Percentiles rank a stretch among this genome's conserved stretches.
These are phyloP conservation scores for Dendrocalamus latiflorus DNA, from an alignment of 202 grass and related monocot genomes.

Conservation along the genomic window DNA sequence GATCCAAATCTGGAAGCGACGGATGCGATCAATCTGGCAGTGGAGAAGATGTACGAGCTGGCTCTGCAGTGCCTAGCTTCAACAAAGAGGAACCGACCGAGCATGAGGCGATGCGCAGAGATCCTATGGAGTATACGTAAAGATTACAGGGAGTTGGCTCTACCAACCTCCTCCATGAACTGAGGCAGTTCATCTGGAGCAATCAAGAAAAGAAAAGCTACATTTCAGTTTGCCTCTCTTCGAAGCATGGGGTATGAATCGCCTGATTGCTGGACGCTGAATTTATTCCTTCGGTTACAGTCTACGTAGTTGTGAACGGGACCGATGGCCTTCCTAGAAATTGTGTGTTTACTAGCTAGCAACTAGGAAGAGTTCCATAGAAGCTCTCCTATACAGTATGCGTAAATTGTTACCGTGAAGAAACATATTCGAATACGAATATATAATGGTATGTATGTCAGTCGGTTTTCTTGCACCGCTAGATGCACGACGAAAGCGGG, in stretches of 20 bases:
- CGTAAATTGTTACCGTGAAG: neutral
- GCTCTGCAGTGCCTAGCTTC: slow-evolving; percentile 57
- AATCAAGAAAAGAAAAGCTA: slow-evolving; percentile 8
- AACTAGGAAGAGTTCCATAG: neutral
- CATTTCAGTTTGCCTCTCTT: slow-evolving; percentile 26
- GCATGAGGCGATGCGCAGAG: slow-evolving; percentile 73
- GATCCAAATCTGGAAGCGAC: slow-evolving; percentile 67
- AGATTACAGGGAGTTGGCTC: slow-evolving; percentile 53
- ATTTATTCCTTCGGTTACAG: slow-evolving; percentile 13
- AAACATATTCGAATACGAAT: too few relatives aligned
- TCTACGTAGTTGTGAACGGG: neutral
- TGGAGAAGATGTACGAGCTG: slow-evolving; percentile 77
- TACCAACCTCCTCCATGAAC: slow-evolving; percentile 26
- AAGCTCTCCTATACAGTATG: neutral
- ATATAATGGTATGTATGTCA: too few relatives aligned
- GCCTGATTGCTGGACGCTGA: neutral
- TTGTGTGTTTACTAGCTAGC: slow-evolving; percentile 6
- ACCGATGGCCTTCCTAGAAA: slow-evolving; percentile 16
- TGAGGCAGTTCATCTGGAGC: slow-evolving; percentile 25
- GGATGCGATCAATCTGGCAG: slow-evolving; percentile 42
- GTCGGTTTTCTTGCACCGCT: too few relatives aligned
- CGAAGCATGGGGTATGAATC: slow-evolving; percentile 13
- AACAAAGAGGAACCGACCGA: slow-evolving; percentile 54
- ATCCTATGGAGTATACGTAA: slow-evolving; percentile 86
- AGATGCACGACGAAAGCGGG: too few relatives aligned